Evolutionary conservation across 306 rosid species (phyloP).

Genomic region (Luffa aegyptiaca): DNA sequence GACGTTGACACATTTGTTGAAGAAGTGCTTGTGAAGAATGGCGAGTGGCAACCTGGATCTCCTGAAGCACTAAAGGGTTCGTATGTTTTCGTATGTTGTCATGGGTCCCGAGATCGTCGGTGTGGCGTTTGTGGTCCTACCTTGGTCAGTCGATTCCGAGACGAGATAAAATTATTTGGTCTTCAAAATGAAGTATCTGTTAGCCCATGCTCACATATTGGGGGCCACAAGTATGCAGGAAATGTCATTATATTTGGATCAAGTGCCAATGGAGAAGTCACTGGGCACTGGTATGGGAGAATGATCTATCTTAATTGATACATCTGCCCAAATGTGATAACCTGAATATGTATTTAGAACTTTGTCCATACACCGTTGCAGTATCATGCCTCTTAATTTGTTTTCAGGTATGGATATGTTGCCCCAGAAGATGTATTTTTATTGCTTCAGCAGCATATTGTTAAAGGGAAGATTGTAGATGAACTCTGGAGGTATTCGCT

Average conservation of each 20-base stretch:
- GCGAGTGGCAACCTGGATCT: slow-evolving; percentile 87
- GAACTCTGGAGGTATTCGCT: slow-evolving; percentile 69
- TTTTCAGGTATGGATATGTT: slow-evolving; percentile 89
- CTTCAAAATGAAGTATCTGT: slow-evolving; percentile 74
- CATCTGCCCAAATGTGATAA: not conserved
- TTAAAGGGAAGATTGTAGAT: slow-evolving; percentile 59
- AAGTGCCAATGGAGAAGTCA: slow-evolving; percentile 43
- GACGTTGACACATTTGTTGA: slow-evolving; percentile 94
- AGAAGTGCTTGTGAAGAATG: slow-evolving; percentile 93
- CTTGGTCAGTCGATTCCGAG: slow-evolving; percentile 62
- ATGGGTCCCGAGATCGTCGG: slow-evolving; percentile 86
- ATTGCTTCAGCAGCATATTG: slow-evolving; percentile 70
- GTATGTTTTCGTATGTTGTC: slow-evolving; percentile 75
- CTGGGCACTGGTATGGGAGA: slow-evolving; percentile 77
- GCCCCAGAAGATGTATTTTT: slow-evolving; percentile 64
- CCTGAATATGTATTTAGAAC: not conserved
- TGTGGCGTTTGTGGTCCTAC: slow-evolving; percentile 96
- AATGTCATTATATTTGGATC: slow-evolving; percentile 72
- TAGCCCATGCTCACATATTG: slow-evolving; percentile 94
- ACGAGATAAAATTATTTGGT: slow-evolving; percentile 56
- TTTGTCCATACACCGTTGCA: slow-evolving; percentile 1
- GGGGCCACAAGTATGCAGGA: slow-evolving; percentile 88
- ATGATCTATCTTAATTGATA: not conserved
- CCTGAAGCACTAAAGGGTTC: slow-evolving; percentile 72
- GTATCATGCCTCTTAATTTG: not conserved